Percentiles rank a stretch among this genome's conserved stretches.
Evolutionary conservation across 2,329 filamentous ascomycete species (phyloP).

Genomic region (Stachybotrys elegans): DNA sequence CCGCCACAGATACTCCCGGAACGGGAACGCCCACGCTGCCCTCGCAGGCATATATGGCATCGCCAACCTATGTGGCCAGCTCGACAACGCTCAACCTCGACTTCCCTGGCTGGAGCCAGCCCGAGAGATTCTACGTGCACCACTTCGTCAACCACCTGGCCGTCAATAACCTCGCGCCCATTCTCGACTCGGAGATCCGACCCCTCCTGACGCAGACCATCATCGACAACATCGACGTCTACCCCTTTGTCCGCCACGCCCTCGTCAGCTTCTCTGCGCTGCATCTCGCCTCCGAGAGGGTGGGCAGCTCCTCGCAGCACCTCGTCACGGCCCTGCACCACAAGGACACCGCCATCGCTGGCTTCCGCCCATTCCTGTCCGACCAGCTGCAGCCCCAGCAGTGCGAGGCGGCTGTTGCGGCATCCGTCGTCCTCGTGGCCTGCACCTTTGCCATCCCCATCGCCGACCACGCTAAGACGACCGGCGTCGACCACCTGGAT

Average conservation of each 20-base stretch:
- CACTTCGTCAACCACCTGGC: conserved; percentile 6
- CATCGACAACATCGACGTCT: background rate
- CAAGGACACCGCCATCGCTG: conserved; percentile 5
- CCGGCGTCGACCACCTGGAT: conserved; percentile 7
- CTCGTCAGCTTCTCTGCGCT: conserved; percentile 8
- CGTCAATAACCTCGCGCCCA: conserved; percentile 1
- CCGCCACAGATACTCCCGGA: too few relatives aligned
- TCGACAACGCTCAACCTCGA: background rate
- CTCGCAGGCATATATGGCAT: background rate
- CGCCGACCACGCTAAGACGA: conserved; percentile 5
- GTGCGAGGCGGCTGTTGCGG: conserved; percentile 3
- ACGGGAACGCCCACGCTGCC: background rate
- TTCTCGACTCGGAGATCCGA: conserved; percentile 3
- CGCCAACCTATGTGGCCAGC: background rate
- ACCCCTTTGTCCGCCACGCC: conserved; percentile 5
- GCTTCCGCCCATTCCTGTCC: conserved; percentile 3
- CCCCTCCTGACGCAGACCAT: conserved; percentile 4
- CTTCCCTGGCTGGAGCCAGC: too few relatives aligned
- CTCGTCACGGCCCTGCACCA: conserved; percentile 6
- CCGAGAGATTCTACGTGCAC: conserved; percentile 5
- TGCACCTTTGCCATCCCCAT: conserved; percentile 8
- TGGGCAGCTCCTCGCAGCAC: background rate
- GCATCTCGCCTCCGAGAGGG: conserved; percentile 5
- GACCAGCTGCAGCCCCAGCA: background rate
- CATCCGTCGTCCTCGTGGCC: conserved; percentile 5